Evolutionary conservation across 78 protist genomes (phyloP), one percentile per base, ranked within the genome.

Genomic region (Acrasis kona): DNA sequence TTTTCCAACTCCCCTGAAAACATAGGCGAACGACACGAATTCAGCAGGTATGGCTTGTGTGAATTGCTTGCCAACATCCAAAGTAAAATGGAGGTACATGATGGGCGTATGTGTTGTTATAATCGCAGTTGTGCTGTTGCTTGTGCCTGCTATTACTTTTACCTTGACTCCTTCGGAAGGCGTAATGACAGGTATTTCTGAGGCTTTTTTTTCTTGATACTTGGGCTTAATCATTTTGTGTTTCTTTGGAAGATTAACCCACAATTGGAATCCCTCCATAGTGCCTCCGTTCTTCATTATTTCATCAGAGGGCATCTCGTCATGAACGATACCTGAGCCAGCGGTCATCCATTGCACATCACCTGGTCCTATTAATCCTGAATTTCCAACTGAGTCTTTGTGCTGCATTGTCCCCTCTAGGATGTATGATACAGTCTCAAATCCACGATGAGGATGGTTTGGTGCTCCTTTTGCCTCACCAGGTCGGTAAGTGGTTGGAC

Each of bases 371-470:
- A 87, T 67, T 34, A 76, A 28, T 9, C 87, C 91, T 6, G 35
- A 10, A 76, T 87, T 77, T 10, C 87, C 87, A 40, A 57, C 65
- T 32, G 42, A 41, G 81, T 90, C 94, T n/a, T 42, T 28, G 72
- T 85, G 89, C 67, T 71, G 84, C 37, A 73, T 40, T 2, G 30
- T 77, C 3, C 94, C 94, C 35, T 36, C 76, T 3, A 77, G 12
- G 79, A 88, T 79, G 74, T 88, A 85, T 12, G 94, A 87, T 2
- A 88, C 87, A 2, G 94, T 90, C 32, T 87, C 93, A 12, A 89
- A 89, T 30, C 94, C 94, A 29, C 91, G 84, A 76, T 89, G 93
- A 12, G 93, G 93, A 75, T 88, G 94, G 61, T 58, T 2, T 4
- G 92, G 92, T 29, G 84, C 78, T n/a, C 91, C 91, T 50, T 50